These are phyloP conservation scores for Pharnaceum exiguum DNA, from an alignment of 148 eudicot genomes.

Conservation along the genomic window DNA sequence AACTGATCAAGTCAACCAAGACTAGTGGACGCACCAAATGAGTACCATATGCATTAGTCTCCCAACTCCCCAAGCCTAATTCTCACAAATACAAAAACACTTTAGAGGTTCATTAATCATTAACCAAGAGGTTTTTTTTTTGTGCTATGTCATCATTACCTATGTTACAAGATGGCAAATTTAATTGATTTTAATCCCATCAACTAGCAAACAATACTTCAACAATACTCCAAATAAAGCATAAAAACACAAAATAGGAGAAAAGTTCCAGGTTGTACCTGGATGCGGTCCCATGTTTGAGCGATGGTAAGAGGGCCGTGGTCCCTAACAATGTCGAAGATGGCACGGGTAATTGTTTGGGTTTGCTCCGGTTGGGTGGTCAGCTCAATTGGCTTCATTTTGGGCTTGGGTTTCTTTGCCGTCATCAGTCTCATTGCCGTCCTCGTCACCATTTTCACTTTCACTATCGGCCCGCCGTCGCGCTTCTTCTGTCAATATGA, in stretches of 20 bases:
- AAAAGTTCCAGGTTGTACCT: slow-evolving; percentile 40
- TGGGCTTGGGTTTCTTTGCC: slow-evolving; percentile 77
- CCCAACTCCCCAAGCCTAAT: no score
- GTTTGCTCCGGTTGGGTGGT: slow-evolving; percentile 74
- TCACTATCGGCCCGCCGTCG: background rate
- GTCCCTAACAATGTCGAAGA: slow-evolving; percentile 77
- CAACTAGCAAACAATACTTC: no score
- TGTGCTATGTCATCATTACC: no score
- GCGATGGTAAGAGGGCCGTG: slow-evolving; percentile 86
- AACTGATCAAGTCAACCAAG: no score
- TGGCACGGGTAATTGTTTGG: slow-evolving; percentile 69
- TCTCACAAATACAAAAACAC: no score
- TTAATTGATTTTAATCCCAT: no score
- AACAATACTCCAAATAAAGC: background rate
- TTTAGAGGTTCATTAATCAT: no score
- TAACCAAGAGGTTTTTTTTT: no score
- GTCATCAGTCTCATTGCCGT: slow-evolving; percentile 47
- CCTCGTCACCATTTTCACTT: slow-evolving; percentile 37
- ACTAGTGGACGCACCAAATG: no score
- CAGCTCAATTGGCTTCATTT: slow-evolving; percentile 71
- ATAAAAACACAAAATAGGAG: background rate
- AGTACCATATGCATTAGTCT: no score
- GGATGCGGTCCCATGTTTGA: slow-evolving; percentile 73
- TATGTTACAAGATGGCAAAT: no score
- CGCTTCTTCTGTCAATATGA: no score